Conservation (phyloP, 1,139 yeast genomes). For the Blastobotrys capitulatus region DNA sequence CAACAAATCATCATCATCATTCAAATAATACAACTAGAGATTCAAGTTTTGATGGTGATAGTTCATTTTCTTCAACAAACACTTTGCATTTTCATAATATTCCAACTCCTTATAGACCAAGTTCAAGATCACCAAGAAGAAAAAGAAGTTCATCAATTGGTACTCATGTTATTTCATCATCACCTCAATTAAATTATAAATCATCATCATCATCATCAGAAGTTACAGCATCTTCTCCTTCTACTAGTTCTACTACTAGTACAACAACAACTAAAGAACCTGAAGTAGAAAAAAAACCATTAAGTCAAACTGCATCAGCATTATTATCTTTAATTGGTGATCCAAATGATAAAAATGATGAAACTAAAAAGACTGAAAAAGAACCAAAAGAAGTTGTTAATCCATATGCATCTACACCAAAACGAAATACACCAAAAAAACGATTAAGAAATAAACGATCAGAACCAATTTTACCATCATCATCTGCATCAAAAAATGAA, state of each 20-base stretch:
- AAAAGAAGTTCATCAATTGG: neutral
- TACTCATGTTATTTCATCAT: neutral
- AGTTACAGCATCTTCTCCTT: neutral
- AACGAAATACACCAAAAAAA: constrained; percentile 13
- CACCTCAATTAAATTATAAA: neutral
- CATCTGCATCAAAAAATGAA: neutral
- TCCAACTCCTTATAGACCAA: constrained; percentile 19
- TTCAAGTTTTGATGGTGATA: neutral
- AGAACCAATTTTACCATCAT: neutral
- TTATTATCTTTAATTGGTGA: constrained; percentile 55
- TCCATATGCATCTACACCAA: constrained; percentile 43
- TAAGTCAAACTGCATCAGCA: constrained; percentile 64
- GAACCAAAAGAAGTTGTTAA: constrained; percentile 39
- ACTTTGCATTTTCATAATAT: constrained; percentile 15
- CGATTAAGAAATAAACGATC: neutral
- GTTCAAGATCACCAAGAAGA: neutral
- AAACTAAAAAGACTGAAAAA: constrained; percentile 16
- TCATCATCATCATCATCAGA: neutral
- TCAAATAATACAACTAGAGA: neutral
- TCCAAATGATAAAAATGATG: constrained; percentile 28
- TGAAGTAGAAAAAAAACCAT: constrained; percentile 26
- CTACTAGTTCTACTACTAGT: neutral
- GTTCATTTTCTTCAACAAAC: neutral
- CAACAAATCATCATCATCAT: neutral
- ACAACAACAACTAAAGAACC: neutral